phyloP scores from a whole-genome alignment of 2,329 filamentous ascomycete species.

The Hypoxylon sp. region DNA sequence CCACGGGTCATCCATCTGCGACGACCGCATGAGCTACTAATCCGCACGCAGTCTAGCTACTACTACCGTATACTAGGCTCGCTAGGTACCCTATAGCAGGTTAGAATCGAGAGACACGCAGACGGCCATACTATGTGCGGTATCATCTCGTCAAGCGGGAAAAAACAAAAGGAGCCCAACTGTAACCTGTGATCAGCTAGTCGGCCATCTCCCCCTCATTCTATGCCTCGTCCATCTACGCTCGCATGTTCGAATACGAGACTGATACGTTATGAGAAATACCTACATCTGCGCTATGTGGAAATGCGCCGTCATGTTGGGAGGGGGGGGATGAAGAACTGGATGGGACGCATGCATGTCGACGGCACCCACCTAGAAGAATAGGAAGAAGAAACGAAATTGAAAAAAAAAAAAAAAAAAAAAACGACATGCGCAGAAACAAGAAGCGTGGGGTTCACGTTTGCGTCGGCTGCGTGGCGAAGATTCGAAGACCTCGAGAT shows the following conservation, averaged over 20 bases:
- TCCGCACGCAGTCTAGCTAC: too few relatives aligned
- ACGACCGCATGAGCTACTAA: too few relatives aligned
- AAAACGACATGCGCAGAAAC: constrained; percentile 19
- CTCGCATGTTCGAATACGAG: constrained; percentile 15
- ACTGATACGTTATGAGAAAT: constrained; percentile 4
- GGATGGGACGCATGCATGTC: constrained; percentile 26
- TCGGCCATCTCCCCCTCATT: background rate
- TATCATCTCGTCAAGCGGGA: constrained; percentile 27
- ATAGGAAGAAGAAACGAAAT: too few relatives aligned
- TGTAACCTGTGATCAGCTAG: constrained; percentile 1
- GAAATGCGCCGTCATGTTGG: constrained; percentile 9
- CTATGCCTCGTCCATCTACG: constrained; percentile 3
- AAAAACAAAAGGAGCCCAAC: constrained; percentile 10
- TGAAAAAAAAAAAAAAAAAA: too few relatives aligned
- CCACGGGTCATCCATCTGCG: constrained; percentile 10
- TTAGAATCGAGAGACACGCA: constrained; percentile 2
- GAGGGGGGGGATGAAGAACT: too few relatives aligned
- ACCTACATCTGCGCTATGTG: constrained; percentile 5
- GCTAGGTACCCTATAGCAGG: too few relatives aligned
- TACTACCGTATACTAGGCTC: too few relatives aligned
- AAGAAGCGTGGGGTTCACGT: constrained; percentile 24
- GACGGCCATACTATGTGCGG: too few relatives aligned
- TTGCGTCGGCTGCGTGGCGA: constrained; percentile 25
- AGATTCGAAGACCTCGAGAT: constrained; percentile 1
- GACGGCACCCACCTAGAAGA: constrained; percentile 29